A percentile compares a stretch with the other conserved stretches of the same genome.
Conservation (phyloP, 148 eudicot species). For the Camellia granthamiana region DNA sequence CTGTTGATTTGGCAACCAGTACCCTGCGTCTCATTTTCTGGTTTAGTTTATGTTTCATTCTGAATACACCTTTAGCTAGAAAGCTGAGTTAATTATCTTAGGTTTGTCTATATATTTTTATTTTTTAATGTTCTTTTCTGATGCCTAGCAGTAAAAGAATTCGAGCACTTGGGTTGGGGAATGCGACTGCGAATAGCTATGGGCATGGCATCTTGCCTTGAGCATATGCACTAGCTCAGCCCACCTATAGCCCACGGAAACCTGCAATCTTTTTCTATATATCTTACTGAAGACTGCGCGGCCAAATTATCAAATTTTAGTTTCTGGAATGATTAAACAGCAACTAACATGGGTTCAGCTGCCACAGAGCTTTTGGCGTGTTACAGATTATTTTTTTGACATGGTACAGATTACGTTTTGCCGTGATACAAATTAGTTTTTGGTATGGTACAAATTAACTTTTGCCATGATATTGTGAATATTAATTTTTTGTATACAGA, state of each 20-base stretch:
- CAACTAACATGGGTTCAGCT: conserved; percentile 53
- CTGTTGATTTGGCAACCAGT: background rate
- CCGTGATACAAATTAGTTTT: too few relatives aligned
- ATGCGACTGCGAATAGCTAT: conserved; percentile 67
- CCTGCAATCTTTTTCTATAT: conserved; percentile 65
- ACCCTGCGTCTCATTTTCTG: background rate
- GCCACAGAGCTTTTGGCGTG: conserved; percentile 42
- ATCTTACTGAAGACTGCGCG: conserved; percentile 91
- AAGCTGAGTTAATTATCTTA: background rate
- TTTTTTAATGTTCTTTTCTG: background rate
- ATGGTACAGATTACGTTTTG: too few relatives aligned
- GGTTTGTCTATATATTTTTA: too few relatives aligned
- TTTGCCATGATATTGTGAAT: too few relatives aligned
- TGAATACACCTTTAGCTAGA: background rate
- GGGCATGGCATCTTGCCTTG: conserved; percentile 91
- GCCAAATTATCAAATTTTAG: conserved; percentile 84
- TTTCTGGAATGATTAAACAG: conserved; percentile 52
- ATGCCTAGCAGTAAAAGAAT: conserved; percentile 64
- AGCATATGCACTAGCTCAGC: conserved; percentile 70
- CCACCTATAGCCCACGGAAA: conserved; percentile 62
- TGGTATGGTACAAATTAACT: too few relatives aligned
- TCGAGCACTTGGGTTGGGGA: conserved; percentile 88
- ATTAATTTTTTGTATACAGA: too few relatives aligned
- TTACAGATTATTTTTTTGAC: too few relatives aligned
- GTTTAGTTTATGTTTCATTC: conserved; percentile 5